Evolutionary conservation across 1,284 basidiomycete genomes (phyloP), one percentile per base, ranked within the genome.

Genomic region (Microbotryomycetes sp.): DNA sequence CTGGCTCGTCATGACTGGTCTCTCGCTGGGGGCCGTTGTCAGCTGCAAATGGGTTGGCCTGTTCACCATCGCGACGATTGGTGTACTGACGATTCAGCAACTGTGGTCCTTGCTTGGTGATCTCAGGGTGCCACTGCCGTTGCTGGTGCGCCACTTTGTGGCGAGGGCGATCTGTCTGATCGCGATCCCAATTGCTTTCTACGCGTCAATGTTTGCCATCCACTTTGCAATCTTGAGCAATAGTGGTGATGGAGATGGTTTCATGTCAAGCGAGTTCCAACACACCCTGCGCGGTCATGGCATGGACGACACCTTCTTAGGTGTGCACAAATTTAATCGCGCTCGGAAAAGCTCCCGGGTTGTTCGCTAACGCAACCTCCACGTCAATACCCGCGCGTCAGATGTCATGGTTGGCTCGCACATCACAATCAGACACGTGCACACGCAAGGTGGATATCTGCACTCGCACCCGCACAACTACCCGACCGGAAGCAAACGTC

Each of bases 201-300:
- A 99, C 80, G 89, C 97, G 87, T 76, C 80, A 72, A 93, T 92
- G 85, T 99, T 99, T 79, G 82, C 86, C 74, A 86, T 99, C 57
- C 96, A 99, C 76, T 94, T 99, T 77, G 77, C 85, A 74, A 83
- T 99, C 66, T 80, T 99, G 32, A 83, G 84, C 72, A 87, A 86
- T 75, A 88, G 89, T 3, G 96, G 96, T 32, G 92, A 97, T 62
- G 96, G 96, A 1, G 96, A 98, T 75, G 91, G 92, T 0, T 98
- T 98, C 78, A 98, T 99, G 96, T 93, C 88, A 79, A 90, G 92
- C 15, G 91, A 92, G 72, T 98, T 99, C 79, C 93, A 97, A 77
- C 93, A 97, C 74, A 97, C 93, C 0, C 81, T 99, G 7, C 81
- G 86, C n/a, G 92, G 92, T 7, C 86, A 87, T 60, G 83, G 85